Conservation (phyloP, 345 rosid genomes). For the Dovyalis caffra region DNA sequence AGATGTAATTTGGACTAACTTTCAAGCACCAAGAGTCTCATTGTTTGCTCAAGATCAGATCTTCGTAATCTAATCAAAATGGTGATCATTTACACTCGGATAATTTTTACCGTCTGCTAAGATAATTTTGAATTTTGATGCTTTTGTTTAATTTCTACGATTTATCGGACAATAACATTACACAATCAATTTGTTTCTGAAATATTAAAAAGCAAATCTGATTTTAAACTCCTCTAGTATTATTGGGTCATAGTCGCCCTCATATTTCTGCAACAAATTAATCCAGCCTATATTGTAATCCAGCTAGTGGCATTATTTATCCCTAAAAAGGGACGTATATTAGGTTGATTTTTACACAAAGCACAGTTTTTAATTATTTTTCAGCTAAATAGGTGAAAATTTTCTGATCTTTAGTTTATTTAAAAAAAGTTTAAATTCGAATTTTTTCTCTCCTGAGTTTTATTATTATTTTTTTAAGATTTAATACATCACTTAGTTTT, state of each 20-base stretch:
- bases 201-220: background rate
- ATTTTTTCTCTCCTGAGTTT: too few relatives aligned
- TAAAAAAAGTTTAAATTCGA: too few relatives aligned
- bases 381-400: too few relatives aligned
- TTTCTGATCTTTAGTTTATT: too few relatives aligned
- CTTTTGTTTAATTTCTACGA: too few relatives aligned
- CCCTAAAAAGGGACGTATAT: background rate
- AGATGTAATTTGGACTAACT: background rate
- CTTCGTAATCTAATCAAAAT: background rate
- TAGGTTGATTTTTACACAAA: background rate
- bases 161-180: too few relatives aligned
- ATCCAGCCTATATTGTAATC: background rate
- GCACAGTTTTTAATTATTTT: background rate
- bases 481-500: too few relatives aligned
- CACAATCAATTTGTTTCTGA: background rate
- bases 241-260: background rate
- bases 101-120: too few relatives aligned
- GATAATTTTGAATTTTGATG: too few relatives aligned
- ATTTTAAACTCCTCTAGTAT: background rate
- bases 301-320: background rate
- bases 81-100: too few relatives aligned
- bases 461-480: too few relatives aligned
- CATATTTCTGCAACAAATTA: background rate
- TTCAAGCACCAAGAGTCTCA: background rate
- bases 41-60: background rate